phyloP scores from a whole-genome alignment of 2,329 filamentous ascomycete genomes.

The Plenodomus biglobosus region DNA sequence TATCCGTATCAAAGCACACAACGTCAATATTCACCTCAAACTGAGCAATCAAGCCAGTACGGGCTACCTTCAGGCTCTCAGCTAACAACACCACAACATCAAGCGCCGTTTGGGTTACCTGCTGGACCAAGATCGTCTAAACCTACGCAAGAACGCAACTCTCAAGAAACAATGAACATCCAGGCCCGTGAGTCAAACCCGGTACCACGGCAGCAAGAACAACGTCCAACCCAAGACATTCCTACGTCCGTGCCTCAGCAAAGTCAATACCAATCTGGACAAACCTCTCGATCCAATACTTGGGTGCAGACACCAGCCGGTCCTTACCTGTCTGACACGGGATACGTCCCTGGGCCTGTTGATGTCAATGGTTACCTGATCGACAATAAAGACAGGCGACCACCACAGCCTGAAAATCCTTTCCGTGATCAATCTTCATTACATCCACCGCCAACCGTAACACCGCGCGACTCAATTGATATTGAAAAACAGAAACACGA shows the following conservation, averaged over 20 bases:
- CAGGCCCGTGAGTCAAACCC: slow-evolving; percentile 9
- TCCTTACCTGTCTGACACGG: slow-evolving; percentile 20
- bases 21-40: slow-evolving; percentile 13
- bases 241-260: slow-evolving; percentile 9
- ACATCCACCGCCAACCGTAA: slow-evolving; percentile 16
- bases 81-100: slow-evolving; percentile 16
- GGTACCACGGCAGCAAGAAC: slow-evolving; percentile 10
- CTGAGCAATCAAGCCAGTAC: slow-evolving; percentile 6
- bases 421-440: slow-evolving; percentile 19
- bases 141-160: slow-evolving; percentile 2
- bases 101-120: slow-evolving; percentile 17
- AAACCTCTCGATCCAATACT: slow-evolving; percentile 32
- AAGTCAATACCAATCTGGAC: slow-evolving; percentile 18
- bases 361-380: slow-evolving; percentile 31
- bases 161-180: slow-evolving; percentile 7
- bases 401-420: slow-evolving; percentile 20
- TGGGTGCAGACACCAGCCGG: slow-evolving; percentile 32
- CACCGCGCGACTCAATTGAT: slow-evolving; percentile 21
- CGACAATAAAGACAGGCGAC: slow-evolving; percentile 26
- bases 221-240: slow-evolving; percentile 9
- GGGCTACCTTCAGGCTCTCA: slow-evolving; percentile 17
- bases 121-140: slow-evolving; percentile 5
- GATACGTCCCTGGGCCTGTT: slow-evolving; percentile 24
- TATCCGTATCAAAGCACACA: slow-evolving; percentile 10
- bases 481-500: slow-evolving; percentile 35